phyloP scores from a whole-genome alignment of 345 rosid genomes.

The Excoecaria cochinchinensis region DNA sequence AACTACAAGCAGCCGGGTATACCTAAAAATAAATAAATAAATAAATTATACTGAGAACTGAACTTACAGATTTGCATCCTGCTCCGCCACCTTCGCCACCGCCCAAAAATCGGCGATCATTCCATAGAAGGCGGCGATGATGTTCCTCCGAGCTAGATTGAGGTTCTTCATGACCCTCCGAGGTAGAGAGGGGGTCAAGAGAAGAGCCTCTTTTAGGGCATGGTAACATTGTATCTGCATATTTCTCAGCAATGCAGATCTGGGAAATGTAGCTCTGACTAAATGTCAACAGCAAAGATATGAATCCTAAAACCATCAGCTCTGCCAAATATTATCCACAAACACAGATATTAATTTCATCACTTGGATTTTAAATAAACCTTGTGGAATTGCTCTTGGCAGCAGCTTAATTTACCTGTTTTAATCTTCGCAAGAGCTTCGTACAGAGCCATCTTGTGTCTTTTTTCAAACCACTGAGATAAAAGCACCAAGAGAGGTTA shows the following conservation, averaged over 20 bases:
- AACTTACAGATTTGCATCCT: constrained; percentile 39
- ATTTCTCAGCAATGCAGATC: constrained; percentile 52
- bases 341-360: neutral
- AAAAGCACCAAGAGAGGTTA: neutral
- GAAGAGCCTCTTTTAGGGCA: constrained; percentile 41
- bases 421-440: constrained; percentile 91
- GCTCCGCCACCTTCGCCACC: constrained; percentile 10
- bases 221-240: constrained; percentile 75
- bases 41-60: too few relatives aligned
- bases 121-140: constrained; percentile 46
- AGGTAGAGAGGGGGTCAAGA: neutral
- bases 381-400: neutral
- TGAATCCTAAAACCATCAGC: constrained; percentile 95
- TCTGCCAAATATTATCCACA: constrained; percentile 41
- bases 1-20: too few relatives aligned
- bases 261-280: constrained; percentile 69
- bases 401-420: constrained; percentile 44
- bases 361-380: neutral
- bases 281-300: constrained; percentile 76
- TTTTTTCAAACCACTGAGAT: constrained; percentile 47
- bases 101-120: constrained; percentile 46
- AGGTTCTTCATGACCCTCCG: neutral
- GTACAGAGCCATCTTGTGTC: constrained; percentile 56
- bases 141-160: neutral
- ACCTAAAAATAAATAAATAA: too few relatives aligned